Evolutionary conservation across 2,329 filamentous ascomycete genomes (phyloP), one percentile per base, ranked within the genome.

Genomic region (Clarireedia monteithiana): DNA sequence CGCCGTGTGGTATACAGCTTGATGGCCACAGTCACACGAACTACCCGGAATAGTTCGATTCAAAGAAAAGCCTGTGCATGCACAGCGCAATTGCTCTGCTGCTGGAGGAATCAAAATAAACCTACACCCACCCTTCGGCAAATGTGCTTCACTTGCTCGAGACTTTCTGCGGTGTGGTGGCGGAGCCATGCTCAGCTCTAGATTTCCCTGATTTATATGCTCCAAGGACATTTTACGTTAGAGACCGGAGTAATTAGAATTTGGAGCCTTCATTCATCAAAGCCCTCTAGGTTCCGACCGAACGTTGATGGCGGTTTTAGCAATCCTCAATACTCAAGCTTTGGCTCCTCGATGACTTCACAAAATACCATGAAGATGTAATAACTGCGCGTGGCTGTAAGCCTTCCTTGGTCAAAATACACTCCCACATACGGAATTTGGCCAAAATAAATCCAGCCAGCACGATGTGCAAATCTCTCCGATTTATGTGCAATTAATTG

Each of bases 71-170:
- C 75, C 73, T 59, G 80, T 77, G 62, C 81, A 84, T 46, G 76
- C 80, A 66, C 81, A 84, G 45, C 81, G 77, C 57, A 80, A 74
- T 51, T 80, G 80, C 62, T 77, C 80, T 66, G 81, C 72, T 63
- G 80, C 78, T 5, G 80, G 78, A 55, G 78, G 73, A 27, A 80
- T 72, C 30, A 84, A 67, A 59, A 84, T 82, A 63, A 79, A 83
- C 58, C 79, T 78, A 62, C 81, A 84, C 62, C 81, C 78, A 34
- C 81, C 81, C 61, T 76, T 73, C 14, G 81, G 81, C 23, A 84
- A 72, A 50, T 72, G 73, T 39, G 72, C 77, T 56, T 79, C 76
- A 53, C 60, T 55, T 17, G 51, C 55, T 55, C 59, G 59, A 36
- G 63, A 60, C 59, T 62, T 68, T 55, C 65, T 64, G 63, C 61